Conservation (phyloP, 78 protist species). For the Dictyostelium firmibasis region DNA sequence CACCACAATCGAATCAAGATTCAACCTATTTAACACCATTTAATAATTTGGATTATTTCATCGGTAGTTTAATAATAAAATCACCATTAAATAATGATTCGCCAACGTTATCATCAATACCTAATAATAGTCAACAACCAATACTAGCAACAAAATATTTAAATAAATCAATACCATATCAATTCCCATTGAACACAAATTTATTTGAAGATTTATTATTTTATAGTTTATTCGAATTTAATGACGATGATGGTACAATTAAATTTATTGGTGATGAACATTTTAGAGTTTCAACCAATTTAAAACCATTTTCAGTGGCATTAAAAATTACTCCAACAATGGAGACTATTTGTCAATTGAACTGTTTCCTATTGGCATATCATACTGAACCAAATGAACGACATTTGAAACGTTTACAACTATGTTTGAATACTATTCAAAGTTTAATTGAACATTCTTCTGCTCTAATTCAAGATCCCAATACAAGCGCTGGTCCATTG, state of each 20-base stretch:
- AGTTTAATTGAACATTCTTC: neutral
- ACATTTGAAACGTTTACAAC: conserved; percentile 23
- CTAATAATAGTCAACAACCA: neutral
- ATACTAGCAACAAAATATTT: conserved; percentile 16
- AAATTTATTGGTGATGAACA: conserved; percentile 36
- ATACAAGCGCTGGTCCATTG: neutral
- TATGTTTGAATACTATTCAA: conserved; percentile 6
- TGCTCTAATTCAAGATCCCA: conserved; percentile 7
- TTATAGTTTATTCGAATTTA: conserved; percentile 59
- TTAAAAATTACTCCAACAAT: conserved; percentile 43
- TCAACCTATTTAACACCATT: neutral
- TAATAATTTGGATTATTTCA: neutral
- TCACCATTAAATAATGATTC: neutral
- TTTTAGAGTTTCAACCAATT: neutral
- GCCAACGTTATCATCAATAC: neutral
- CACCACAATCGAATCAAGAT: neutral
- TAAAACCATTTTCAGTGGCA: conserved; percentile 24
- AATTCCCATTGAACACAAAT: conserved; percentile 47
- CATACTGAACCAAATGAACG: conserved; percentile 18
- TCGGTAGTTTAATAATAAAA: neutral
- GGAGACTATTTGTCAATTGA: conserved; percentile 46
- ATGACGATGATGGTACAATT: conserved; percentile 15
- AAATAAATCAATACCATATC: conserved; percentile 13
- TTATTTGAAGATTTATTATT: conserved; percentile 68
- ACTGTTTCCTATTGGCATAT: conserved; percentile 42